Evolutionary conservation across 2,329 filamentous ascomycete genomes (phyloP), one percentile per base, ranked within the genome.

Genomic region (Epichloe typhina): DNA sequence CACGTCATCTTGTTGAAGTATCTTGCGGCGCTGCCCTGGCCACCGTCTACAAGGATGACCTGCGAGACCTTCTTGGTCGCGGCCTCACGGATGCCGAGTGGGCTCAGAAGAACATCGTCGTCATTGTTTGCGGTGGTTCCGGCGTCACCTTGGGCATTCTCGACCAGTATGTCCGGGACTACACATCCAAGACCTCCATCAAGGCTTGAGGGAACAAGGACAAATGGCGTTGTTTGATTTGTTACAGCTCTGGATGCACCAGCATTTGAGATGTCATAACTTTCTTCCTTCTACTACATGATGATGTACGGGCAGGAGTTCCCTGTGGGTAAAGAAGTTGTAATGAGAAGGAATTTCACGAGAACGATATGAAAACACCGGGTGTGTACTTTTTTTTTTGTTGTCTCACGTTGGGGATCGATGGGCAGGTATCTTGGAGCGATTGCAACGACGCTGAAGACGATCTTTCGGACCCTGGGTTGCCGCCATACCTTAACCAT

Each of bases 11-110:
- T 52, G 87, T 95, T 3, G 91, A 97, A 70, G 72, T 84, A 37
- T 82, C 89, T 0, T 96, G 91, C 64, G 89, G 90, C 1, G 88
- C 91, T 5, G 85, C 84, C 49, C 68, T 95, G 12, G 87, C 84
- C 1, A 64, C 79, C 3, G 81, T 74, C 52, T 88, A 88, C 59
- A 78, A 77, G 40, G 80, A 77, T 0, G 66, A 76, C 40, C 62
- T 94, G 60, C 75, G 82, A 60, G 72, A 74, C 57, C 68, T 80
- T 9, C 68, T 89, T 0, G 79, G 83, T 0, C 59, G 66, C 46
- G 71, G 66, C 0, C 47, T 77, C 48, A 65, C 66, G 1, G 77
- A 79, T 35, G 75, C 76, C 36, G 75, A 88, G 55, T 82, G 76
- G 67, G 70, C 72, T 0, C 69, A 76, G 52, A 84, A 81, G 63